A percentile compares a stretch with the other conserved stretches of the same genome.
phyloP scores from a whole-genome alignment of 2,329 filamentous ascomycete species.

The Lecanoromycetidae sp. region DNA sequence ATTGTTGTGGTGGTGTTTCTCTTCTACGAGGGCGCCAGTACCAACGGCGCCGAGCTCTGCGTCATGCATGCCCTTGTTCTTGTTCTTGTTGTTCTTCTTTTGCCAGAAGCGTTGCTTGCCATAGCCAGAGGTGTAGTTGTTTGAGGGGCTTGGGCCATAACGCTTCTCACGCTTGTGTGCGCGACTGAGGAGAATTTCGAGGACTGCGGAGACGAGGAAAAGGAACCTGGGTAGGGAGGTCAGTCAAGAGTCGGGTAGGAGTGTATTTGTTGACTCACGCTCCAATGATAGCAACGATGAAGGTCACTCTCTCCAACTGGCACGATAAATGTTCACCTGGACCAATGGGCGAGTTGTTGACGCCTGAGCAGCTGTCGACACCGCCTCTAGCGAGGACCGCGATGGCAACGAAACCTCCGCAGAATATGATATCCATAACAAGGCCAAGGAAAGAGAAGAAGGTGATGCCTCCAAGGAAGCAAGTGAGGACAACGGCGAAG shows the following conservation, averaged over 20 bases:
- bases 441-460: slow-evolving; percentile 64
- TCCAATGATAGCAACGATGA: slow-evolving; percentile 67
- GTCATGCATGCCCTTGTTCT: slow-evolving; percentile 28
- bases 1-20: slow-evolving; percentile 22
- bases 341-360: slow-evolving; percentile 24
- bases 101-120: slow-evolving; percentile 35
- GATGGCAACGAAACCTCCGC: slow-evolving; percentile 68
- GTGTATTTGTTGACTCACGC: slow-evolving; percentile 47
- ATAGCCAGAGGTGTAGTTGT: slow-evolving; percentile 55
- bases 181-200: slow-evolving; percentile 56
- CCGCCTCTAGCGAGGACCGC: slow-evolving; percentile 63
- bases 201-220: slow-evolving; percentile 59
- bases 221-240: slow-evolving; percentile 43
- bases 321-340: slow-evolving; percentile 55
- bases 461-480: slow-evolving; percentile 62
- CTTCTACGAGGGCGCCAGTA: slow-evolving; percentile 21
- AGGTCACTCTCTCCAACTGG: slow-evolving; percentile 60
- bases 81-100: slow-evolving; percentile 29
- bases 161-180: slow-evolving; percentile 64
- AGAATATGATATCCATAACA: slow-evolving; percentile 64
- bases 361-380: slow-evolving; percentile 51
- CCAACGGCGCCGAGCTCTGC: slow-evolving; percentile 33
- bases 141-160: slow-evolving; percentile 52
- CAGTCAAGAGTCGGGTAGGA: slow-evolving; percentile 1
- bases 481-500: slow-evolving; percentile 60